These are phyloP conservation scores for Pachyrhizus erosus DNA, from an alignment of 306 rosid genomes.

Conservation along the genomic window DNA sequence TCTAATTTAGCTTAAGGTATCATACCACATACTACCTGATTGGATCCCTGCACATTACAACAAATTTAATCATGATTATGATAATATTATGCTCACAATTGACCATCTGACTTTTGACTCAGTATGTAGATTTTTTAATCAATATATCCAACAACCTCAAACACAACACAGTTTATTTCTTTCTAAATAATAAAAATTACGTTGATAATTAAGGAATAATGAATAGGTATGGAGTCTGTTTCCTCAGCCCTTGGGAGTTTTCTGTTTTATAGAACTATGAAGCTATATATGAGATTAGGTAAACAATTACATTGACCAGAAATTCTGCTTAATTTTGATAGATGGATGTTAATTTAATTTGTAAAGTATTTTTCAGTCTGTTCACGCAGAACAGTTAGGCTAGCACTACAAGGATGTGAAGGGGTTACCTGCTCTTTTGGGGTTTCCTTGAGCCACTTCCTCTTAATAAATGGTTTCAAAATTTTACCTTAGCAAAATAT, in stretches of 20 bases:
- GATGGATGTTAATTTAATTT: slow-evolving; percentile 33
- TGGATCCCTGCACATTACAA: not conserved
- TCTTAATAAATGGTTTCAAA: slow-evolving; percentile 32
- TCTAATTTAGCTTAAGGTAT: slow-evolving; percentile 10
- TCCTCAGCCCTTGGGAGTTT: slow-evolving; percentile 5
- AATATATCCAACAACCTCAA: slow-evolving; percentile 30
- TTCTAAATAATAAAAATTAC: not conserved
- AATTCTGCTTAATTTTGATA: slow-evolving; percentile 33
- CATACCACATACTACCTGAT: not conserved
- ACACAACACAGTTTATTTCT: not conserved
- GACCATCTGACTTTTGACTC: slow-evolving; percentile 19
- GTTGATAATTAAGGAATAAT: not conserved
- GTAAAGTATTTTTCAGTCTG: slow-evolving; percentile 41
- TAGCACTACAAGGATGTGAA: slow-evolving; percentile 28
- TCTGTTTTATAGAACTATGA: not conserved
- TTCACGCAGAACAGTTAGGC: slow-evolving; percentile 46
- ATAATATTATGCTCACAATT: slow-evolving; percentile 6
- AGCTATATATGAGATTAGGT: slow-evolving; percentile 3
- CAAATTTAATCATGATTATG: not conserved
- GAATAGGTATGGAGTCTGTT: not conserved
- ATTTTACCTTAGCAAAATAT: slow-evolving; percentile 22
- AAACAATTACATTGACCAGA: slow-evolving; percentile 29
- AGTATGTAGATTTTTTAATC: not conserved
- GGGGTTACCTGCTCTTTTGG: slow-evolving; percentile 53
- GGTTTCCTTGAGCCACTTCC: slow-evolving; percentile 48